These are phyloP conservation scores for Cymbopogon flexuosus DNA, from an alignment of 202 grass and related monocot species.

Conservation along the genomic window DNA sequence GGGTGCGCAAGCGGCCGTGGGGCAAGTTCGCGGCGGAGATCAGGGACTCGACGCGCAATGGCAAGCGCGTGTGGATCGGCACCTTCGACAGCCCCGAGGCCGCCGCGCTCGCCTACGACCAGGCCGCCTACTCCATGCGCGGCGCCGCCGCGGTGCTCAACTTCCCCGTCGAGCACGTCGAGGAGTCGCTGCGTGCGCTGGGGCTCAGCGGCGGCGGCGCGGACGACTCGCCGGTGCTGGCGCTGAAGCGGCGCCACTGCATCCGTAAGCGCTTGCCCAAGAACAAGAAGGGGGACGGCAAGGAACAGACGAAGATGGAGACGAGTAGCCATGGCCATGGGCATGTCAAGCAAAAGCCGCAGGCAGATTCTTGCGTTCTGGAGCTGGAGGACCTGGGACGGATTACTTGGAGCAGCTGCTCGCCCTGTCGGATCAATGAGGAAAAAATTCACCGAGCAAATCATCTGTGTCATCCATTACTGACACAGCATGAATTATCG, in stretches of 20 bases:
- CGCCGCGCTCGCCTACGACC: neutral
- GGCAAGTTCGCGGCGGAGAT: conserved; percentile 75
- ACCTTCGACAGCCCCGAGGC: conserved; percentile 48
- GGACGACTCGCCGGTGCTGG: conserved; percentile 36
- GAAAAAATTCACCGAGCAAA: neutral
- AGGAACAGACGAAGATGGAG: neutral
- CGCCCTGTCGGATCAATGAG: conserved; percentile 32
- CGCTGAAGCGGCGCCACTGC: conserved; percentile 56
- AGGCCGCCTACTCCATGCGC: conserved; percentile 24
- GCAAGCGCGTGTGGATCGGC: conserved; percentile 71
- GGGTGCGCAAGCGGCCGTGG: conserved; percentile 62
- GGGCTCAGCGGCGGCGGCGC: conserved; percentile 13
- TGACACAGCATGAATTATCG: neutral
- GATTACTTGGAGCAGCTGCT: conserved; percentile 66
- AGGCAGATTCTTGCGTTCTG: neutral
- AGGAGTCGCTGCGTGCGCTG: no score
- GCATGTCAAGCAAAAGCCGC: neutral
- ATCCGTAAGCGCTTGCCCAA: conserved; percentile 38
- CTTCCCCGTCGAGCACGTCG: no score
- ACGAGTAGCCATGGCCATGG: neutral
- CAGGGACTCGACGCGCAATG: conserved; percentile 38
- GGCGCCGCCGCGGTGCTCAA: conserved; percentile 21
- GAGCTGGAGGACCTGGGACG: conserved; percentile 34
- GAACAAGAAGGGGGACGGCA: conserved; percentile 23
- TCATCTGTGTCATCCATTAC: neutral